phyloP scores from a whole-genome alignment of 495 filamentous ascomycete species.

The Annulohypoxylon stygium region DNA sequence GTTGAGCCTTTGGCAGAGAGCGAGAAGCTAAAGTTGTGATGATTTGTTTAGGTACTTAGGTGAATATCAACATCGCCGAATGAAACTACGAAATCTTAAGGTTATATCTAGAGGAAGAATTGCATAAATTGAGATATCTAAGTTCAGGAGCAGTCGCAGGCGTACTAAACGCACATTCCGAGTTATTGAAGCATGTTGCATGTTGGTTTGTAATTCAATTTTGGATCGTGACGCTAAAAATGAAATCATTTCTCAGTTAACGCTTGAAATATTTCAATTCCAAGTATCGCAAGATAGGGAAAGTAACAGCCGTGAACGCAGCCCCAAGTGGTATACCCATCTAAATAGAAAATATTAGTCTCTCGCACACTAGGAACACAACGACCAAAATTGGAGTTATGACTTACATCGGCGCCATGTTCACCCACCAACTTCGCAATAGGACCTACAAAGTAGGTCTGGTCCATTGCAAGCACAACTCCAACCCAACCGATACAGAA shows the following conservation, averaged over 20 bases:
- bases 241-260: neutral
- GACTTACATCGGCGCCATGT: slow-evolving; percentile 15
- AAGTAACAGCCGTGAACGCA: slow-evolving; percentile 1
- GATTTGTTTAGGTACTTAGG: neutral
- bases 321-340: slow-evolving; percentile 9
- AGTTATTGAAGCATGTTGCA: neutral
- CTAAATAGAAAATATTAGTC: slow-evolving; percentile 6
- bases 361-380: too few species aligned
- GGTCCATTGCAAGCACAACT: slow-evolving; percentile 11
- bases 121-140: neutral
- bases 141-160: neutral
- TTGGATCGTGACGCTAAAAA: neutral
- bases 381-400: neutral
- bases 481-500: slow-evolving; percentile 20
- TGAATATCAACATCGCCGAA: neutral
- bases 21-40: slow-evolving; percentile 21
- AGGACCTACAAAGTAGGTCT: slow-evolving; percentile 15
- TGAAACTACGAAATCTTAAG: neutral
- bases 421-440: slow-evolving; percentile 13
- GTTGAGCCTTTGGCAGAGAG: slow-evolving; percentile 48
- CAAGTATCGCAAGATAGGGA: slow-evolving; percentile 8
- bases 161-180: neutral
- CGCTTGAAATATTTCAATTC: slow-evolving; percentile 12
- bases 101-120: neutral
- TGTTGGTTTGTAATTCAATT: neutral